Percentiles rank a stretch among this genome's conserved stretches.
These are phyloP conservation scores for Trichoderma gracile DNA, from an alignment of 2,329 filamentous ascomycete species.

Conservation along the genomic window DNA sequence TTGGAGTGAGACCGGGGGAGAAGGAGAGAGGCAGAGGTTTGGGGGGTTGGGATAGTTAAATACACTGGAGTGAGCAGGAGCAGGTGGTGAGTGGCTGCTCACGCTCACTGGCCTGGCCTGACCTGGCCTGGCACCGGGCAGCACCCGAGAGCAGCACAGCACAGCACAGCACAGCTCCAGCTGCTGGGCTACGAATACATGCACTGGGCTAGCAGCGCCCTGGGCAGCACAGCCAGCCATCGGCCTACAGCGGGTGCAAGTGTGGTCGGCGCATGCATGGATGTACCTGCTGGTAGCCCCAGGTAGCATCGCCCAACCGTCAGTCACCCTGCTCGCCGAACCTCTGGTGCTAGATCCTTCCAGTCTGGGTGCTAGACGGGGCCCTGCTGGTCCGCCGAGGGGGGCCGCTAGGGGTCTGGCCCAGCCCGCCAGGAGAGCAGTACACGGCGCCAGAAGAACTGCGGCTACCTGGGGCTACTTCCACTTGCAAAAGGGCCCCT, in stretches of 20 bases:
- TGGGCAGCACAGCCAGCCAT: not conserved
- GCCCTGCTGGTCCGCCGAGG: slow-evolving; percentile 13
- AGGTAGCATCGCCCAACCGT: slow-evolving; percentile 1
- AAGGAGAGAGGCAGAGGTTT: slow-evolving; percentile 26
- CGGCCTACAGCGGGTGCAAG: not conserved
- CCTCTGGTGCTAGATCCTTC: slow-evolving; percentile 21
- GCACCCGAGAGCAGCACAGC: not conserved
- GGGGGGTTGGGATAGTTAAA: slow-evolving; percentile 36
- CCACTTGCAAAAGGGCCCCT: slow-evolving; percentile 4
- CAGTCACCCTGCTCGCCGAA: slow-evolving; percentile 16
- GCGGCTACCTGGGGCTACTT: slow-evolving; percentile 3
- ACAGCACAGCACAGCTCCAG: too few species aligned
- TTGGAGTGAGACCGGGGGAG: slow-evolving; percentile 35
- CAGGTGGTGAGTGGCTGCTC: not conserved
- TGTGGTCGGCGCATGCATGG: too few species aligned
- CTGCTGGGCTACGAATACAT: not conserved
- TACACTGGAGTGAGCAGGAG: slow-evolving; percentile 28
- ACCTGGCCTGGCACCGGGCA: too few species aligned
- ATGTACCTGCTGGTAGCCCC: slow-evolving; percentile 1
- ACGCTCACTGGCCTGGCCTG: not conserved
- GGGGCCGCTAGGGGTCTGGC: slow-evolving; percentile 10
- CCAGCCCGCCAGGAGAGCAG: slow-evolving; percentile 20
- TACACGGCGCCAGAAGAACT: not conserved
- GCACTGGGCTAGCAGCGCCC: not conserved
- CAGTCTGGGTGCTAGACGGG: slow-evolving; percentile 17